Base-by-base conservation (phyloP, 2,329 filamentous ascomycete species). In the Cytospora piceae region DNA sequence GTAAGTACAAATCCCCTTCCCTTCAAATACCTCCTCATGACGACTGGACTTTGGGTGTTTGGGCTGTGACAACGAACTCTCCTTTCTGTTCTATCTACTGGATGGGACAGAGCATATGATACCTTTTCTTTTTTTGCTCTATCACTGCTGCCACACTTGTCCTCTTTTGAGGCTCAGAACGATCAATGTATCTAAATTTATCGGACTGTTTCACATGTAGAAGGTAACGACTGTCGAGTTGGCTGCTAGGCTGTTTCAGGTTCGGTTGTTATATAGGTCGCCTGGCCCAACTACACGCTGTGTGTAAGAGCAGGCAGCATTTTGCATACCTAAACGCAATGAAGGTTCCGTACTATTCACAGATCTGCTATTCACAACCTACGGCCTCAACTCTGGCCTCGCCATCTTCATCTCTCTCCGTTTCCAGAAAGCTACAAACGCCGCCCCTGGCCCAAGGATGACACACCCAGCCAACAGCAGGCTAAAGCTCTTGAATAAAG, bases 341-440 rank as follows among this genome's bases (percentile, higher is more conserved):
- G n/a, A n/a, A n/a, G n/a, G n/a, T n/a, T n/a, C n/a, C n/a, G n/a
- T n/a, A n/a, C n/a, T 32, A 32, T 32, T 32, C 5, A 39, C 37
- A 39, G 39, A 14, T 42, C 6, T 20, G 15, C 42, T 7, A 7
- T 7, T 9, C 12, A 7, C 22, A 17, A 11, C 12, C 22, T n/a
- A 39, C 9, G 7, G 8, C 53, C 17, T 57, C 17, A 57, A 46
- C 42, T 29, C 60, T 24, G 60, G 53, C 37, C 39, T 57, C 8
- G 60, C 60, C n/a, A 32, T 57, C 60, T 37, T 57, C 22, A 42
- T 63, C 60, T 57, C 60, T 27, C 53, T 63, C 60, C 53, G 56
- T 14, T 63, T 63, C 53, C 60, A 63, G 32, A 63, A 46, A 15
- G 29, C 60, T 29, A 57, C 27, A 34, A 63, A 37, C 8, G 29